phyloP scores from a whole-genome alignment of 352 stramenopile genomes.

The Plasmopara muralis region DNA sequence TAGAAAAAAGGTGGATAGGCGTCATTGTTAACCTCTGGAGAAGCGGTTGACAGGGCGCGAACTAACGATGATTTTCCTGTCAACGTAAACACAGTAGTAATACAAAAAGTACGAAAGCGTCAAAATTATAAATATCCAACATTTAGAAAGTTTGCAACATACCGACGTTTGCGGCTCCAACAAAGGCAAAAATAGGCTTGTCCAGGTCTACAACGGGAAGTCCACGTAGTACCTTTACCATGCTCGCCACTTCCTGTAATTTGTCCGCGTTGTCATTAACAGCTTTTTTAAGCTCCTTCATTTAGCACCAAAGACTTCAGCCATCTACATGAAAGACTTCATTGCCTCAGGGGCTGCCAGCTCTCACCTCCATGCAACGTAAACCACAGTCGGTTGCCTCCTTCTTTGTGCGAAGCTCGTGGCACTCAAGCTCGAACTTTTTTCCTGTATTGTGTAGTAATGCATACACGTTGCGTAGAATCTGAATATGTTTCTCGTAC shows the following conservation, averaged over 20 bases:
- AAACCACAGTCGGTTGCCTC: slow-evolving; percentile 68
- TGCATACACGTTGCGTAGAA: slow-evolving; percentile 71
- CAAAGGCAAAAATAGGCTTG: slow-evolving; percentile 79
- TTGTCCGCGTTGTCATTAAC: slow-evolving; percentile 36
- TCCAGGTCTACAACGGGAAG: slow-evolving; percentile 74
- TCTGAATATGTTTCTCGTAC: slow-evolving; percentile 73
- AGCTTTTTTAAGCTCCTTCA: slow-evolving; percentile 38
- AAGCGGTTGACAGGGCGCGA: slow-evolving; percentile 69
- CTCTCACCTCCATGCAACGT: slow-evolving; percentile 59
- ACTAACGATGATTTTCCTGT: slow-evolving; percentile 82
- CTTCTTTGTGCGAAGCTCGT: slow-evolving; percentile 69
- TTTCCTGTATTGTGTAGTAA: slow-evolving; percentile 73
- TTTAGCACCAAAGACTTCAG: slow-evolving; percentile 1
- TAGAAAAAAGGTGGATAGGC: neutral
- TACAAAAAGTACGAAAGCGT: neutral
- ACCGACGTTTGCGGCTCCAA: slow-evolving; percentile 81
- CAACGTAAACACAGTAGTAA: neutral
- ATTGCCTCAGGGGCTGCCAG: neutral
- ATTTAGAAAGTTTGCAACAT: slow-evolving; percentile 10
- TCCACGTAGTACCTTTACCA: slow-evolving; percentile 67
- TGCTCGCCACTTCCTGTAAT: slow-evolving; percentile 44
- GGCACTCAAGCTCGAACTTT: slow-evolving; percentile 55
- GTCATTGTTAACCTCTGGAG: slow-evolving; percentile 46
- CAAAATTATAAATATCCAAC: neutral
- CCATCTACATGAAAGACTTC: neutral